These are phyloP conservation scores for Eimeria maxima DNA, from an alignment of 169 alveolate species.

Conservation along the genomic window DNA sequence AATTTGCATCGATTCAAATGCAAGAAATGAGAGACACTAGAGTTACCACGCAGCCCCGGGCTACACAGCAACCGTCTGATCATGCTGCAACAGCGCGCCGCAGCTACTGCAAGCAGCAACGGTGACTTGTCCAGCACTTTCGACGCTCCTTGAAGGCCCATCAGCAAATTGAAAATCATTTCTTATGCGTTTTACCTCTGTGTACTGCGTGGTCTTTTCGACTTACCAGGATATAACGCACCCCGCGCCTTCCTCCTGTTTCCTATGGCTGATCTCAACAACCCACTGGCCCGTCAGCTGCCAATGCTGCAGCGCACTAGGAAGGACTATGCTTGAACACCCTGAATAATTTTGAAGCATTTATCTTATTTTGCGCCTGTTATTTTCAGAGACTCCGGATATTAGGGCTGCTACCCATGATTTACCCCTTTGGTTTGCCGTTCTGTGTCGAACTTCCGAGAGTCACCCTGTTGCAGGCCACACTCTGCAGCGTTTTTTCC, in stretches of 20 bases:
- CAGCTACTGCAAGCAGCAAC: conserved; percentile 29
- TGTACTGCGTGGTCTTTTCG: not conserved
- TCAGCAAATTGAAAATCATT: not conserved
- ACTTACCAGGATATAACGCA: not conserved
- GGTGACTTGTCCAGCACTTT: not conserved
- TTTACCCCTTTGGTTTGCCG: not conserved
- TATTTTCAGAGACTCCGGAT: not conserved
- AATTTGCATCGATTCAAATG: not conserved
- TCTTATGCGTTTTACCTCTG: not conserved
- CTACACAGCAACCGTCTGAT: not conserved
- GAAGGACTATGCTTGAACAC: not conserved
- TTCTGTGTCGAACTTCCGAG: not conserved
- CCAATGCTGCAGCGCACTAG: not conserved
- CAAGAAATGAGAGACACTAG: not conserved
- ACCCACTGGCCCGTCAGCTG: conserved; percentile 8
- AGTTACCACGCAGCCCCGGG: not conserved
- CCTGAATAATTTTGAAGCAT: not conserved
- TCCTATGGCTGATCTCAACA: not conserved
- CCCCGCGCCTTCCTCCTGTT: not conserved
- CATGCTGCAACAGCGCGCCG: conserved; percentile 28
- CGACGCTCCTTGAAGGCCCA: not conserved
- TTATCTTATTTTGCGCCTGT: not conserved
- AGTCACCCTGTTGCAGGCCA: not conserved
- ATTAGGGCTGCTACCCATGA: not conserved
- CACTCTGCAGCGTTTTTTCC: not conserved